Base-by-base conservation (phyloP, 2,329 filamentous ascomycete genomes). In the Aspergillus awamori region DNA sequence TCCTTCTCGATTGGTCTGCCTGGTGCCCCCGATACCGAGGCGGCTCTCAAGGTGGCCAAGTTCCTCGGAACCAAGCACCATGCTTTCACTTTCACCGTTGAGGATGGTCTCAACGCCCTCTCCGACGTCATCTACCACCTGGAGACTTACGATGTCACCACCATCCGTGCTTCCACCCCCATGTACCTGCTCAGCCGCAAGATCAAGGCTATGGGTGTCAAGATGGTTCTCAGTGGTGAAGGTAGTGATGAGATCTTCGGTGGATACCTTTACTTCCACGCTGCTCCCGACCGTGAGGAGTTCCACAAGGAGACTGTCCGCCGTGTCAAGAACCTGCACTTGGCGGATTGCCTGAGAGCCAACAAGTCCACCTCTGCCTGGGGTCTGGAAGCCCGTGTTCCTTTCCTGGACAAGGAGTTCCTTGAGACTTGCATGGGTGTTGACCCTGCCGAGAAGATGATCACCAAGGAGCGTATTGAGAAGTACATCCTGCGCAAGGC, bases 281-380 rank as follows among this genome's bases (percentile, higher is more conserved):
- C 89, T 63, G 95, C 95, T 2, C 95, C 95, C 22, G 86, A 92
- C 83, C 94, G 90, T 83, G 87, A 90, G 71, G 90, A 88, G n/a
- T 96, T 99, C 84, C 95, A 99, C 82, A 88, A 90, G 76, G 95
- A 99, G 84, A 97, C 92, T 24, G 90, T 99, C 53, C 88, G 92
- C 69, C 89, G 95, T 67, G 91, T 99, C 71, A 96, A 98, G 87
- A 94, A 98, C 87, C 83, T 99, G 68, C 95, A 99, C 76, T 82
- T 97, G 67, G 87, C 93, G n/a, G 95, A 99, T 79, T 98, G 95
- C 80, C 84, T 99, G 72, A 89, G 95, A 71, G 95, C 95, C 78
- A 99, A 99, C 90, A 99, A 99, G 85, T 98, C 94, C 39, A 99
- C 95, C 17, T 93, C 92, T 6, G 95, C 95, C 5, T 99, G 95